A percentile compares a stretch with the other conserved stretches of the same genome.
These are phyloP conservation scores for Cymodocea nodosa DNA, from an alignment of 116 monocot species.

Conservation along the genomic window DNA sequence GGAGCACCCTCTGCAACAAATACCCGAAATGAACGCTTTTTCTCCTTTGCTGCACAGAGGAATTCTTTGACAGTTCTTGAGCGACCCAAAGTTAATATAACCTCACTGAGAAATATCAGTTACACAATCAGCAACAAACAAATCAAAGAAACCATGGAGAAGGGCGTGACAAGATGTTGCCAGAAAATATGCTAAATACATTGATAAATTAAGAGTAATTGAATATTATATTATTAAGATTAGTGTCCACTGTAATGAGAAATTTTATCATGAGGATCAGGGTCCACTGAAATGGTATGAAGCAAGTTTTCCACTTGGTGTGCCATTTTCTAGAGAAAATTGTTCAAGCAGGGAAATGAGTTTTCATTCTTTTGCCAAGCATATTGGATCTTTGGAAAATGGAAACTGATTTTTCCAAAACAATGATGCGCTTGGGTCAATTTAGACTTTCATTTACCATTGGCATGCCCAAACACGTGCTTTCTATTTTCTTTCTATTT, in stretches of 20 bases:
- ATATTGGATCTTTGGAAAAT: too few species aligned
- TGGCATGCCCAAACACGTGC: neutral
- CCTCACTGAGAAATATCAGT: slow-evolving; percentile 48
- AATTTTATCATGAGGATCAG: too few species aligned
- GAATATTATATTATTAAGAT: too few species aligned
- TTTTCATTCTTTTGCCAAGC: too few species aligned
- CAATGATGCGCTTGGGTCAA: too few species aligned
- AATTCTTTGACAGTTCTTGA: slow-evolving; percentile 98
- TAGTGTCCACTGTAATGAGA: too few species aligned
- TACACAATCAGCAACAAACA: neutral
- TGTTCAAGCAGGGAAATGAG: too few species aligned
- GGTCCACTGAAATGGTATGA: too few species aligned
- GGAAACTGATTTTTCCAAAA: too few species aligned
- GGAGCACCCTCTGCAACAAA: slow-evolving; percentile 99
- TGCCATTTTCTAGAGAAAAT: too few species aligned
- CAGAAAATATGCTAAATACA: neutral
- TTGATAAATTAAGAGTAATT: neutral
- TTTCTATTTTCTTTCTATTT: neutral
- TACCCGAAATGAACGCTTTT: slow-evolving; percentile 82
- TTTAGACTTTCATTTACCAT: too few species aligned
- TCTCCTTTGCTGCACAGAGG: slow-evolving; percentile 92
- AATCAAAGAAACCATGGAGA: neutral
- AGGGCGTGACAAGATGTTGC: neutral
- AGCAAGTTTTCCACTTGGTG: too few species aligned
- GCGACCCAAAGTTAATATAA: slow-evolving; percentile 89